phyloP scores from a whole-genome alignment of 2,329 filamentous ascomycete genomes.

The Alternaria consortialis region DNA sequence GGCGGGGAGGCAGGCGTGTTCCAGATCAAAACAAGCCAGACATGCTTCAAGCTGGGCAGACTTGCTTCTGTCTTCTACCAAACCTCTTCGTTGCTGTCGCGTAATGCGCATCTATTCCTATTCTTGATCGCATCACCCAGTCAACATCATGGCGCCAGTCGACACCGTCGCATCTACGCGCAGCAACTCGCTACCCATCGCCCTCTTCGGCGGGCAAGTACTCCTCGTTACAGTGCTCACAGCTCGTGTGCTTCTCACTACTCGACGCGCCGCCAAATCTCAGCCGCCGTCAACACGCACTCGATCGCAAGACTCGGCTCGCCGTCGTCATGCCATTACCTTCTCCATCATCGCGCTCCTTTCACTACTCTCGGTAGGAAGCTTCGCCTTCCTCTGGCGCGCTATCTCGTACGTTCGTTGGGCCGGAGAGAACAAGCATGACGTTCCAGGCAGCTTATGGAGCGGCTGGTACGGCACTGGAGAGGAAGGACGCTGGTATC shows the following conservation, averaged over 20 bases:
- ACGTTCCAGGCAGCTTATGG: conserved; percentile 54
- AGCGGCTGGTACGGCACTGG: conserved; percentile 52
- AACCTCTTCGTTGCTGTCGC: conserved; percentile 13
- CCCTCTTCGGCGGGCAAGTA: conserved; percentile 43
- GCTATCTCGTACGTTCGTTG: conserved; percentile 61
- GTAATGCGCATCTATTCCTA: conserved; percentile 22
- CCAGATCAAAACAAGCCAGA: conserved; percentile 37
- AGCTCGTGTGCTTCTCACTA: conserved; percentile 39
- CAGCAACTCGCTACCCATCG: conserved; percentile 47
- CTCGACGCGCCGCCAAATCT: conserved; percentile 41
- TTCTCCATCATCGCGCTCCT: conserved; percentile 58
- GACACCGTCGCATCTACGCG: conserved; percentile 41
- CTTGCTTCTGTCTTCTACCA: conserved; percentile 8
- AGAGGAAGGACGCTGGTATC: conserved; percentile 44
- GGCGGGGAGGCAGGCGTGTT: conserved; percentile 37
- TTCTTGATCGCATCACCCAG: conserved; percentile 11
- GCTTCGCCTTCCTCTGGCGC: conserved; percentile 57
- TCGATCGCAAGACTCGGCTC: conserved; percentile 41
- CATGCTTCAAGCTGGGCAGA: conserved; percentile 1
- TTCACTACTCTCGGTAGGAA: conserved; percentile 57
- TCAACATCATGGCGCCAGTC: conserved; percentile 46
- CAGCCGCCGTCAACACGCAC: conserved; percentile 48
- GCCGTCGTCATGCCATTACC: conserved; percentile 44
- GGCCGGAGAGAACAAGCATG: conserved; percentile 55
- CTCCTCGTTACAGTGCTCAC: conserved; percentile 44